Evolutionary conservation across 2,329 filamentous ascomycete genomes (phyloP).

Genomic region (Celoporthe dispersa): DNA sequence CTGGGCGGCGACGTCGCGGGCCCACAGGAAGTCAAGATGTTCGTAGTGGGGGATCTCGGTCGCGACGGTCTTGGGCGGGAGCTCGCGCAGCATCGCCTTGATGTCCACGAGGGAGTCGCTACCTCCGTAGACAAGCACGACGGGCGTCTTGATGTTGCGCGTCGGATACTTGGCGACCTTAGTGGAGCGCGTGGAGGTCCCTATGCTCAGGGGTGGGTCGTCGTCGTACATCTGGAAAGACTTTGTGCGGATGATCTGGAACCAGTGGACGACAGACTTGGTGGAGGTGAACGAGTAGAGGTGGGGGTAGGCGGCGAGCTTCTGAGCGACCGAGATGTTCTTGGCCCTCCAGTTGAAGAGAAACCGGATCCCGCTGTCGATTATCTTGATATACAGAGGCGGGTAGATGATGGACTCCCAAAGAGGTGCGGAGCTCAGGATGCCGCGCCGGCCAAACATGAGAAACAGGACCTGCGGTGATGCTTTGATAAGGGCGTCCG

Average conservation of each 20-base stretch:
- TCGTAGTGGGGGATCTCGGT: constrained; percentile 92
- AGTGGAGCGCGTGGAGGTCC: constrained; percentile 79
- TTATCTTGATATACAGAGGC: constrained; percentile 85
- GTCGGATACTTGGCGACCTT: constrained; percentile 97
- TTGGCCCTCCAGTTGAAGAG: constrained; percentile 87
- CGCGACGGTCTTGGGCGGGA: constrained; percentile 82
- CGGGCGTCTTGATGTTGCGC: constrained; percentile 93
- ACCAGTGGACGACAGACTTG: constrained; percentile 98
- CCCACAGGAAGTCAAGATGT: constrained; percentile 97
- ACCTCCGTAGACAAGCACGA: constrained; percentile 91
- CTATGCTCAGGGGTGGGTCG: constrained; percentile 73
- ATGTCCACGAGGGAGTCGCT: constrained; percentile 95
- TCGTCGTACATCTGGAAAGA: constrained; percentile 99
- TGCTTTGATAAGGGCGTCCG: constrained; percentile 90
- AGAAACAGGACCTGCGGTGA: constrained; percentile 92
- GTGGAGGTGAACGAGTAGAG: constrained; percentile 96
- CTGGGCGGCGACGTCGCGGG: constrained; percentile 76
- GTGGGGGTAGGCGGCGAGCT: constrained; percentile 93
- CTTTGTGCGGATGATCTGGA: constrained; percentile 96
- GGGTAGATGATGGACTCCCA: constrained; percentile 97
- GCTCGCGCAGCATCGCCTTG: constrained; percentile 84
- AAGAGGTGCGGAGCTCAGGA: constrained; percentile 91
- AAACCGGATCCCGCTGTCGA: constrained; percentile 80
- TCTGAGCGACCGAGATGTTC: constrained; percentile 87
- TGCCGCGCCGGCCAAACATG: constrained; percentile 87